Evolutionary conservation across 345 rosid species (phyloP).

Genomic region (Eucalyptus camaldulensis): DNA sequence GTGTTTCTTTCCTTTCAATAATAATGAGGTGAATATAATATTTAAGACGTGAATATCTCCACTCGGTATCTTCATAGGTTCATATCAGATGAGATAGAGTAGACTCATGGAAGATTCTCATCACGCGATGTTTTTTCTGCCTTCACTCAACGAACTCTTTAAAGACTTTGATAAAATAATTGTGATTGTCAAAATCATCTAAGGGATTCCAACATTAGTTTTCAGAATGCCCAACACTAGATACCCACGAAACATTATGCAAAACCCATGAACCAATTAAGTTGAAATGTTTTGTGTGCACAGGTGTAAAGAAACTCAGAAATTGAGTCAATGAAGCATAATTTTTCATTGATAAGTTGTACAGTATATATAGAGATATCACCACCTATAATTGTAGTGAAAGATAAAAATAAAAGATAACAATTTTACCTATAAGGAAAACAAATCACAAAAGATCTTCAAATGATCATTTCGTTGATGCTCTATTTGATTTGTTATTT

Average conservation of each 20-base stretch:
- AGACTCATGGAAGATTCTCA: not conserved
- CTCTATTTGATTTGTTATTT: no score
- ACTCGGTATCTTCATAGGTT: not conserved
- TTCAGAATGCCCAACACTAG: not conserved
- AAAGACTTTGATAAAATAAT: not conserved
- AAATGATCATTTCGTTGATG: not conserved
- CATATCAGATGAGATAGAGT: not conserved
- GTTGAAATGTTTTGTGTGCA: no score
- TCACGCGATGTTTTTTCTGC: not conserved
- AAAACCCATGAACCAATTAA: no score
- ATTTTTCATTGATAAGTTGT: no score
- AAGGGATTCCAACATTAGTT: not conserved
- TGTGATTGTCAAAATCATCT: not conserved
- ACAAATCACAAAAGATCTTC: not conserved
- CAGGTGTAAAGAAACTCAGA: not conserved
- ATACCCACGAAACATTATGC: no score
- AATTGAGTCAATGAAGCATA: no score
- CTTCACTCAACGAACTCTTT: not conserved
- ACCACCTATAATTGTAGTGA: not conserved
- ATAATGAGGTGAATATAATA: not conserved
- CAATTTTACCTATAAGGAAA: not conserved
- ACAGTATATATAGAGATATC: no score
- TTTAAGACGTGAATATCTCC: not conserved
- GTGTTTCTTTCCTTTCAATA: not conserved
- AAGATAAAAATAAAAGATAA: not conserved